Base-by-base conservation (phyloP, 345 rosid species). In the Eucalyptus pumila region DNA sequence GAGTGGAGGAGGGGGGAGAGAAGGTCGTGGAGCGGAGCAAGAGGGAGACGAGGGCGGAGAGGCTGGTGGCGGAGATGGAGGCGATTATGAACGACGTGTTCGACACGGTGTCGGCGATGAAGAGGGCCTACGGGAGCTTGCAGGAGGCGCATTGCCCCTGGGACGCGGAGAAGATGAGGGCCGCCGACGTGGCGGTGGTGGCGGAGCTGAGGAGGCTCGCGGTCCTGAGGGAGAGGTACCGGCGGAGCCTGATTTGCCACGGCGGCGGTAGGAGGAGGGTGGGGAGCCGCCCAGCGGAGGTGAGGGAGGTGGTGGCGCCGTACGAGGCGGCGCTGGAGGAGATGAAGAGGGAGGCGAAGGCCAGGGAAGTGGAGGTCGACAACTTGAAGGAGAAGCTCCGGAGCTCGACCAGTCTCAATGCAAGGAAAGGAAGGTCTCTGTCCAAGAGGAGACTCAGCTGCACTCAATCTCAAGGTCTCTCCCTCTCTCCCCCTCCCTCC, bases 101-200 rank as follows among this genome's bases (percentile, higher is more conserved):
- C 90, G 96, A 95, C 19, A 94, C 98, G 51, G 94, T 94, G 4
- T 93, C 95, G 85, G 93, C 93, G 27, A 89, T 96, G 94, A 96
- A 96, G 94, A 94, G 92, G 87, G 99, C 98, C 62, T 96, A 96
- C 90, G 94, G 92, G 49, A 89, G 89, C 87, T 89, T 96, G 40
- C 99, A 97, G 86, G 99, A 97, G 76, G 99, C 99, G 47, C 99
- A 97, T 88, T 94, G 95, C 30, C 99, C 99, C 47, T 97, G 99
- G 99, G 98, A 97, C 90, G 98, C 97, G 50, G 98, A 96, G 92
- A 94, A 94, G 92, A 96, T 97, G 95, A 92, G 97, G 90, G 94
- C 87, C 45, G 98, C 99, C 49, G 99, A 97, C 80, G 90, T 94
- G 90, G 96, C 96, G 54, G 95, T 96, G 93, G 97, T 96, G 76